Conservation (phyloP, 768 basidiomycete species). For the Suillus occidentalis region DNA sequence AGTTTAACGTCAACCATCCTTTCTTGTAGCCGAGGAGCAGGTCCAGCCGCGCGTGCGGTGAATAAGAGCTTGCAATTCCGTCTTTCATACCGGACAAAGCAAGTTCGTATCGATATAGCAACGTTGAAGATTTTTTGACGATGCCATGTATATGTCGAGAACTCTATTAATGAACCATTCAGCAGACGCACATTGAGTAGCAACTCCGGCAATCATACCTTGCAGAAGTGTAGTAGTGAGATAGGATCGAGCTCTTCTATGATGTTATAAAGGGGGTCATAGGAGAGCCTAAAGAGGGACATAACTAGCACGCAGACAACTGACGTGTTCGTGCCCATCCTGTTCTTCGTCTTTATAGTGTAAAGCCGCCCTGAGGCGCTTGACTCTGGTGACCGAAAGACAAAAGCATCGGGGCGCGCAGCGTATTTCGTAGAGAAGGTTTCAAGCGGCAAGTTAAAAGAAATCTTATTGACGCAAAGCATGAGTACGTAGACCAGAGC, state of each 20-base stretch:
- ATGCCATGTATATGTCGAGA: slow-evolving; percentile 23
- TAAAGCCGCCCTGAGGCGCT: slow-evolving; percentile 20
- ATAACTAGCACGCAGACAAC: slow-evolving; percentile 36
- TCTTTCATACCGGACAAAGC: slow-evolving; percentile 31
- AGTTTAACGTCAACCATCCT: slow-evolving; percentile 34
- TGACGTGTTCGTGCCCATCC: slow-evolving; percentile 14
- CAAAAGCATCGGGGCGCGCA: slow-evolving; percentile 35
- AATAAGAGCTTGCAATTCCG: slow-evolving; percentile 21
- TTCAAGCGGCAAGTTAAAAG: slow-evolving; percentile 29
- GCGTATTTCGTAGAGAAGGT: slow-evolving; percentile 29
- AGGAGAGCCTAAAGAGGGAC: slow-evolving; percentile 33
- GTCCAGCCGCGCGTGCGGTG: slow-evolving; percentile 26
- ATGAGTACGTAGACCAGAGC: slow-evolving; percentile 27
- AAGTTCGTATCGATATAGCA: slow-evolving; percentile 35
- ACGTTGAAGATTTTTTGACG: slow-evolving; percentile 23
- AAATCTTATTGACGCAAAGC: slow-evolving; percentile 26
- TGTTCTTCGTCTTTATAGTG: slow-evolving; percentile 28
- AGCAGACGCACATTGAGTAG: neutral
- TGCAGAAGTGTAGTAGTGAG: slow-evolving; percentile 33
- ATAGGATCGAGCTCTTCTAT: slow-evolving; percentile 34
- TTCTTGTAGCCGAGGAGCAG: slow-evolving; percentile 31
- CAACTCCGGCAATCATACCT: slow-evolving; percentile 18
- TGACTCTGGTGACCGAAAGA: slow-evolving; percentile 29
- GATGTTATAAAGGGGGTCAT: slow-evolving; percentile 30
- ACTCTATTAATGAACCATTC: slow-evolving; percentile 19